Evolutionary conservation across 2,329 filamentous ascomycete genomes (phyloP).

Genomic region (Plectosphaerella sp.): DNA sequence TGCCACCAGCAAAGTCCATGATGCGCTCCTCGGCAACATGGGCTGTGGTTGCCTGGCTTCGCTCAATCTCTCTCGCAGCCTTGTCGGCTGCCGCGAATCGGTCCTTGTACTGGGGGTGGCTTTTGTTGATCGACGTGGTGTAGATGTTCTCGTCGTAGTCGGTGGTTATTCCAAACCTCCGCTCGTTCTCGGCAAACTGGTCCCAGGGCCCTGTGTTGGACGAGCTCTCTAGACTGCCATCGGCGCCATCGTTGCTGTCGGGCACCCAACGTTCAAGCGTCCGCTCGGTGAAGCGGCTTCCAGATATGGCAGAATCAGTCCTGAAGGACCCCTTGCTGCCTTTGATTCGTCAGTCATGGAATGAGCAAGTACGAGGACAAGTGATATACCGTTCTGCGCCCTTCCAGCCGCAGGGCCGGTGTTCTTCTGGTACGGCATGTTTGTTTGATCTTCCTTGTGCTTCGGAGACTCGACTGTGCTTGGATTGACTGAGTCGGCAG

Average conservation of each 20-base stretch:
- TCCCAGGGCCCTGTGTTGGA: slow-evolving; percentile 65
- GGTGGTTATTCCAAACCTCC: slow-evolving; percentile 79
- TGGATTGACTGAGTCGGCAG: too few relatives aligned
- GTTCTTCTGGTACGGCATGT: neutral
- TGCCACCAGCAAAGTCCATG: slow-evolving; percentile 59
- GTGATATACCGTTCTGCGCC: neutral
- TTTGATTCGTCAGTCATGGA: slow-evolving; percentile 26
- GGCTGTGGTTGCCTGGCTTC: slow-evolving; percentile 65
- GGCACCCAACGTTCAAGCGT: slow-evolving; percentile 79
- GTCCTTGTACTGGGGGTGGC: slow-evolving; percentile 75
- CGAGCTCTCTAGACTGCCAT: slow-evolving; percentile 66
- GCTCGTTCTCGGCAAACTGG: slow-evolving; percentile 88
- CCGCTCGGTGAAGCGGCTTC: slow-evolving; percentile 66
- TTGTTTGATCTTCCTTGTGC: neutral
- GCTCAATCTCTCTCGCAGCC: slow-evolving; percentile 87
- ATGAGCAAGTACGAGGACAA: neutral
- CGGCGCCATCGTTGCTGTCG: slow-evolving; percentile 55
- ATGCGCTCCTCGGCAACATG: slow-evolving; percentile 90
- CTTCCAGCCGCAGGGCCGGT: neutral
- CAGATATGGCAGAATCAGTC: slow-evolving; percentile 86
- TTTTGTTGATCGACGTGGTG: slow-evolving; percentile 85
- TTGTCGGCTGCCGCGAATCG: slow-evolving; percentile 73
- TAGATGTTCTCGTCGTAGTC: slow-evolving; percentile 95
- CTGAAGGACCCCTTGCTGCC: slow-evolving; percentile 68
- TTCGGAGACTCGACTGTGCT: too few relatives aligned